phyloP scores from a whole-genome alignment of 208 protist genomes.

The Herpetomonas samuelpessoai region DNA sequence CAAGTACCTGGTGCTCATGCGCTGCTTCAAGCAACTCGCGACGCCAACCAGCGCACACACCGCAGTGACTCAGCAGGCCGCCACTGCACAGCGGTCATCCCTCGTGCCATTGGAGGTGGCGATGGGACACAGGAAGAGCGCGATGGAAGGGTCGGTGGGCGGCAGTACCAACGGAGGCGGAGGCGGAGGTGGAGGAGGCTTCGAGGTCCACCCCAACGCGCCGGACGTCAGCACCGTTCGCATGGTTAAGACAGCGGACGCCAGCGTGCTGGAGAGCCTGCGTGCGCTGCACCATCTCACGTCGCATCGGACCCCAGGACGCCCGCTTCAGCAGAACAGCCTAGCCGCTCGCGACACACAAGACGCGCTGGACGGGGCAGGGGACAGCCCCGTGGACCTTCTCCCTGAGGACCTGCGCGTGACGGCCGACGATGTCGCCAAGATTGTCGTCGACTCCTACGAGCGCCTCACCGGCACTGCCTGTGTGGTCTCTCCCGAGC shows the following conservation, averaged over 20 bases:
- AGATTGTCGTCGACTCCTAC: slow-evolving; percentile 57
- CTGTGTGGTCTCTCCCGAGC: slow-evolving; percentile 49
- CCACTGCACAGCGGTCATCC: too few relatives aligned
- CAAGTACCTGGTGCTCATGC: slow-evolving; percentile 63
- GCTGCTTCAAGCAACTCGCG: slow-evolving; percentile 20
- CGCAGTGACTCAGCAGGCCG: too few relatives aligned
- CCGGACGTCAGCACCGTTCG: slow-evolving; percentile 35
- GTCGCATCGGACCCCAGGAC: background rate
- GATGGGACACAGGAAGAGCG: too few relatives aligned
- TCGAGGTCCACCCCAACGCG: slow-evolving; percentile 1
- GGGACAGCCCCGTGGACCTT: slow-evolving; percentile 8
- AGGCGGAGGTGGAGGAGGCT: too few relatives aligned
- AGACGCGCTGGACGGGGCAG: background rate
- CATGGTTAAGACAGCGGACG: slow-evolving; percentile 42
- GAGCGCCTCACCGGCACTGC: slow-evolving; percentile 49
- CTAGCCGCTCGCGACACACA: background rate
- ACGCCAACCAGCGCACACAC: slow-evolving; percentile 6
- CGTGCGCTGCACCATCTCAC: background rate
- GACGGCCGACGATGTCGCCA: slow-evolving; percentile 28
- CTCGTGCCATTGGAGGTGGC: too few relatives aligned
- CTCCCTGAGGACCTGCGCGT: slow-evolving; percentile 14
- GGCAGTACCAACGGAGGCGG: too few relatives aligned
- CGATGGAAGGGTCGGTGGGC: too few relatives aligned
- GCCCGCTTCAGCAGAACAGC: background rate
- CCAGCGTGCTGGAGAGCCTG: slow-evolving; percentile 22